A percentile compares a stretch with the other conserved stretches of the same genome.
Conservation (phyloP, 1,284 basidiomycete species). For the Ceratorhiza oryzae-sativae region DNA sequence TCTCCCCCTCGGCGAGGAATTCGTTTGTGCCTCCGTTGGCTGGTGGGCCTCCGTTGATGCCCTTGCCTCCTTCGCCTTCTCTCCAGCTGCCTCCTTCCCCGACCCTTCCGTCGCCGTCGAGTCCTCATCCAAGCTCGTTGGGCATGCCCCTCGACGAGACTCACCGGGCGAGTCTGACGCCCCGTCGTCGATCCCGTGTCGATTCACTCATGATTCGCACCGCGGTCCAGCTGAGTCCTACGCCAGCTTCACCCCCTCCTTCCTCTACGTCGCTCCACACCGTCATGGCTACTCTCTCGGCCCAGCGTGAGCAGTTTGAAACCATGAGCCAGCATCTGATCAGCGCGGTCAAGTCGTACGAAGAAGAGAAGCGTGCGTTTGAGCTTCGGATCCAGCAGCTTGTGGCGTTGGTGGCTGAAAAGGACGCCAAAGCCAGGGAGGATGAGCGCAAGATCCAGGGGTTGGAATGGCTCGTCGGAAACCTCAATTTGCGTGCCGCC, state of each 20-base stretch:
- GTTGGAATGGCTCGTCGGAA: slow-evolving; percentile 31
- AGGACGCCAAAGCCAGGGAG: slow-evolving; percentile 34
- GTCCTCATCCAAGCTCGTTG: slow-evolving; percentile 6
- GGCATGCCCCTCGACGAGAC: not conserved
- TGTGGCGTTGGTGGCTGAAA: slow-evolving; percentile 17
- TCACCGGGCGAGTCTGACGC: not conserved
- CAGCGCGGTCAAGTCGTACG: slow-evolving; percentile 17
- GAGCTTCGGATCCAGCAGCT: slow-evolving; percentile 34
- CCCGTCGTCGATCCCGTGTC: slow-evolving; percentile 14
- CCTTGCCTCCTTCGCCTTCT: slow-evolving; percentile 23
- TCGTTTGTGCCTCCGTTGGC: slow-evolving; percentile 13
- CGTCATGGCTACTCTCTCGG: not conserved
- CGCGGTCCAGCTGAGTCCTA: not conserved
- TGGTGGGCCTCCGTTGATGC: slow-evolving; percentile 33
- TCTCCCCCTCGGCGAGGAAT: not conserved
- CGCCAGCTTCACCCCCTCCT: slow-evolving; percentile 1
- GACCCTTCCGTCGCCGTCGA: not conserved
- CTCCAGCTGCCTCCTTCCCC: slow-evolving; percentile 1
- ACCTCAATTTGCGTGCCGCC: slow-evolving; percentile 20
- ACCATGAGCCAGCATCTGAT: slow-evolving; percentile 24
- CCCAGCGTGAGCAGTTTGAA: slow-evolving; percentile 33
- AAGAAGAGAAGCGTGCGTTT: slow-evolving; percentile 31
- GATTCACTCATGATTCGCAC: slow-evolving; percentile 27
- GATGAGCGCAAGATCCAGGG: slow-evolving; percentile 37
- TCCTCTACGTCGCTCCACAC: not conserved